Evolutionary conservation across 139 green algal genomes (phyloP), one percentile per base, ranked within the genome.

Genomic region (Chloropicon primus): DNA sequence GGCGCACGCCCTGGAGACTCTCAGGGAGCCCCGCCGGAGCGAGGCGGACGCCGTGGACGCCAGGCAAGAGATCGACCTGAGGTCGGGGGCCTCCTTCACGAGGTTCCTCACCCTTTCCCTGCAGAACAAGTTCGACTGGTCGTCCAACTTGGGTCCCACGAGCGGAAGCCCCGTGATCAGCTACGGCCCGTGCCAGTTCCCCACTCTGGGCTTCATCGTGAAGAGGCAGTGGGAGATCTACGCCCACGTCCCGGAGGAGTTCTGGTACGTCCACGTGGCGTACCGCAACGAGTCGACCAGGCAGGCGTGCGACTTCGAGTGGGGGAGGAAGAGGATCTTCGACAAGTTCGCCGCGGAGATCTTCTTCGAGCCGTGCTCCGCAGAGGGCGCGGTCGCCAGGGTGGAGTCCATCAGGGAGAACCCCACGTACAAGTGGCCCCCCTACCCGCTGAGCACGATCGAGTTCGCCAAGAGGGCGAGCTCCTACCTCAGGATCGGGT

Each of bases 171-270:
- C 77, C 22, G 28, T 95, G 26, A 82, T 99, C 41, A 95, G 87
- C 84, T 88, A 88, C 27, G 85, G 85, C 0, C 94, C 94, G 25
- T 98, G 94, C 83, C 94, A 98, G 86, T 98, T 98, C 82, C 95
- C 95, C 23, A 98, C 95, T 0, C 87, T 99, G 62, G 94, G 94
- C 0, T 89, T 99, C 28, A 95, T 98, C 41, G 95, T 99, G 74
- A 89, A 98, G 86, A 86, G 95, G 1, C 87, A 89, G 1, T 99
- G 95, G 91, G 90, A 99, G 82, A 93, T 98, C 25, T 85, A 96
- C 80, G 88, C 88, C 2, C 93, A 98, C 84, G 85, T 98, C 1
- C 72, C 86, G 0, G 94, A 99, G 86, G 80, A 82, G 1, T 99
- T 97, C 78, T 99, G 95, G 95, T 86, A 84, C 74, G 96, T 97